These are phyloP conservation scores for Eucommia ulmoides DNA, from an alignment of 257 asterid species.

Conservation along the genomic window DNA sequence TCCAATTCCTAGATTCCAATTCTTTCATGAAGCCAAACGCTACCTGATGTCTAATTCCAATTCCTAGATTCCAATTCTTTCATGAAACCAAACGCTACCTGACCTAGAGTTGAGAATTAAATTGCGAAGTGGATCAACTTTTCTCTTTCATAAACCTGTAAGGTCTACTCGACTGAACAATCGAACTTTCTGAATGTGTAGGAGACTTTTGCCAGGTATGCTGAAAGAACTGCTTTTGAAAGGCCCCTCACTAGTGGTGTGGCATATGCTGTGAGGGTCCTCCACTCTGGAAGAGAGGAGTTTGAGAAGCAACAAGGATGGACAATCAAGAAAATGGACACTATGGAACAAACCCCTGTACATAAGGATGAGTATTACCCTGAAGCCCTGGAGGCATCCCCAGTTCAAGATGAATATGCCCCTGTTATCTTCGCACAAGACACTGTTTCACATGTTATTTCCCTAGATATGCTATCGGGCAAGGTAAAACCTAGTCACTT, in stretches of 20 bases:
- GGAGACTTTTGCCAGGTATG: slow-evolving; percentile 74
- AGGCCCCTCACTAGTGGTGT: slow-evolving; percentile 98
- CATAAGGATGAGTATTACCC: slow-evolving; percentile 76
- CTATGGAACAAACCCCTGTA: slow-evolving; percentile 72
- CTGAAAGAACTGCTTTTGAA: slow-evolving; percentile 87
- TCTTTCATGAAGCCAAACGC: too few species aligned
- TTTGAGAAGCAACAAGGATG: slow-evolving; percentile 85
- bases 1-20: too few species aligned
- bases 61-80: too few species aligned
- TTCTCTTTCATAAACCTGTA: slow-evolving; percentile 3
- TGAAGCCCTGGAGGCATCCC: slow-evolving; percentile 66
- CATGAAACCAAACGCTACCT: too few species aligned
- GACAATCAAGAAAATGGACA: slow-evolving; percentile 85
- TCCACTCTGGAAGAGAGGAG: slow-evolving; percentile 58
- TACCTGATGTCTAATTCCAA: too few species aligned
- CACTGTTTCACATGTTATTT: slow-evolving; percentile 84
- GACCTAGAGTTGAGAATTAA: too few species aligned
- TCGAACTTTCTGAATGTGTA: slow-evolving; percentile 19
- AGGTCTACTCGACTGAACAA: slow-evolving; percentile 5
- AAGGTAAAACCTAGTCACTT: slow-evolving; percentile 67
- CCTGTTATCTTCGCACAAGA: slow-evolving; percentile 98
- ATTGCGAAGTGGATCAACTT: slow-evolving; percentile 4
- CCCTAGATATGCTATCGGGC: slow-evolving; percentile 94
- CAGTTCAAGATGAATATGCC: slow-evolving; percentile 81
- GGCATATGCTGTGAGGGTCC: slow-evolving; percentile 94